Evolutionary conservation across 2,329 filamentous ascomycete species (phyloP).

Genomic region (Colletotrichum lentis): DNA sequence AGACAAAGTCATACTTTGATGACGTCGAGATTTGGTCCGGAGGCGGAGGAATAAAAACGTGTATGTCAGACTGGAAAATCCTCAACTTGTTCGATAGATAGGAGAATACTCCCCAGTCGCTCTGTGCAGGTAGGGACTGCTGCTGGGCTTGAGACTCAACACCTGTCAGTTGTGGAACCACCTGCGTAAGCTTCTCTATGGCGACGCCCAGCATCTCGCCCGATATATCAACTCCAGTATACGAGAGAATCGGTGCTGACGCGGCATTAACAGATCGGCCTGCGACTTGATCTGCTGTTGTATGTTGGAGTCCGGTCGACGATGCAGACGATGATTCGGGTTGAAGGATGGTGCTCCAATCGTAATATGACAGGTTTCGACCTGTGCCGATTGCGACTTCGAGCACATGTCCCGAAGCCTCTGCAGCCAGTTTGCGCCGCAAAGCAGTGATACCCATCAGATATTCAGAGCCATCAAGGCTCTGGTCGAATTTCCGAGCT

Average conservation of each 20-base stretch:
- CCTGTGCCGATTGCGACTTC: conserved; percentile 71
- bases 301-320: neutral
- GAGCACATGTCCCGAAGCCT: conserved; percentile 64
- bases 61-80: conserved; percentile 60
- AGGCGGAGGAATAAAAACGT: conserved; percentile 53
- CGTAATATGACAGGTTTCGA: conserved; percentile 66
- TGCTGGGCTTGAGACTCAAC: conserved; percentile 38
- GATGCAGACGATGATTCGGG: neutral
- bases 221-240: conserved; percentile 70
- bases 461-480: conserved; percentile 65
- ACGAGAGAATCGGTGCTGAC: conserved; percentile 54
- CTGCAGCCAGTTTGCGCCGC: conserved; percentile 57
- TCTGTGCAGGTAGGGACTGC: neutral
- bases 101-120: conserved; percentile 26
- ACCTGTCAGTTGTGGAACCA: conserved; percentile 51
- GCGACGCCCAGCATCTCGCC: conserved; percentile 68
- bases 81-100: conserved; percentile 55
- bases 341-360: conserved; percentile 52
- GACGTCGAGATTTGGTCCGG: conserved; percentile 40
- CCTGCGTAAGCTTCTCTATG: conserved; percentile 58
- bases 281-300: neutral
- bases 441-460: conserved; percentile 64
- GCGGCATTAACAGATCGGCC: neutral
- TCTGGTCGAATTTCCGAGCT: conserved; percentile 65
- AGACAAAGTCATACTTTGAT: conserved; percentile 66